Evolutionary conservation across 441 rosid species (phyloP), one percentile per base, ranked within the genome.

Genomic region (Metrosideros polymorpha): DNA sequence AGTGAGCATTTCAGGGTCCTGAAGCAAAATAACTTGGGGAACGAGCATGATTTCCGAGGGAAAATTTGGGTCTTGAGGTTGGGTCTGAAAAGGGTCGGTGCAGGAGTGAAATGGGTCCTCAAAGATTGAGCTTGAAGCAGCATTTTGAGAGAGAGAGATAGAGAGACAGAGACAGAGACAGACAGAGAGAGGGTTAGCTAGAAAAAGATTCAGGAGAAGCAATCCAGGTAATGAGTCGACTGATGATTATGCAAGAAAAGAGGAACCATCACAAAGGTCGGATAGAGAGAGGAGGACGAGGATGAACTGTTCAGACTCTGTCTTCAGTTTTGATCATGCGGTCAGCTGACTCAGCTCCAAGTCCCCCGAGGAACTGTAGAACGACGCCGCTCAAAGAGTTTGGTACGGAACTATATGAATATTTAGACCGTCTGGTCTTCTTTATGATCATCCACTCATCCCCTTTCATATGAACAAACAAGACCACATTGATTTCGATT

Each of bases 81-180:
- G 91, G 91, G 91, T 87, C 89, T 93, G 7, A 88, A 57, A 82
- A 84, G 85, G n/a, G 87, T 85, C 24, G 91, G 89, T 56, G 92
- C 87, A 86, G 76, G 86, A 61, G 90, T 90, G 84, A 91, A 87
- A 75, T 87, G 83, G 85, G 91, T 87, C 35, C 93, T 87, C 84
- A 92, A 88, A 76, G 94, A 92, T 87, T 90, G 99, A 56, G 91
- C 88, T 86, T 92, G 96, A 87, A 94, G 94, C 88, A 90, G 91
- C 96, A 94, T 94, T 88, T 54, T 45, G 10, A 79, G 32, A 54
- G 84, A 85, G 32, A 50, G 71, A 75, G 43, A 12, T 42, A 30
- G 39, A 32, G 6, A 85, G 49, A 12, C 75, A 29, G n/a, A n/a
- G n/a, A n/a, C n/a, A n/a, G 56, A 35, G 39, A 49, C 24, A 3